phyloP scores from a whole-genome alignment of 805 yeast species.

The Phaffomyces opuntiae region DNA sequence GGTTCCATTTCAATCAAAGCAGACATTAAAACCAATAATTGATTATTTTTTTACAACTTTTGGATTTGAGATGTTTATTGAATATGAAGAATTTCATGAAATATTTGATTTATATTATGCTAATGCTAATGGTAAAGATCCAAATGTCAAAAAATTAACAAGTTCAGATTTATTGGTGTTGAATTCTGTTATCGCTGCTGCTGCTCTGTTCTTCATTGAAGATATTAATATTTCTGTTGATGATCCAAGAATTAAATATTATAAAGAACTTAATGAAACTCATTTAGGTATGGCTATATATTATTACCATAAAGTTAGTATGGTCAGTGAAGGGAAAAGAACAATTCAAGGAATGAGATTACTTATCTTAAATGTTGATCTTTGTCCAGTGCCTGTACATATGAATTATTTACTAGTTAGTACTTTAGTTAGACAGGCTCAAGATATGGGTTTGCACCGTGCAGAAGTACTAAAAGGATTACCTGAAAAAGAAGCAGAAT shows the following conservation, averaged over 20 bases:
- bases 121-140: slow-evolving; percentile 2
- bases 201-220: slow-evolving; percentile 7
- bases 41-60: slow-evolving; percentile 8
- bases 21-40: slow-evolving; percentile 14
- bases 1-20: slow-evolving; percentile 26
- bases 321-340: slow-evolving; percentile 43
- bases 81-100: slow-evolving; percentile 11
- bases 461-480: slow-evolving; percentile 35
- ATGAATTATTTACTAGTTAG: slow-evolving; percentile 35
- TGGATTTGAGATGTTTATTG: slow-evolving; percentile 7
- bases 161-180: slow-evolving; percentile 29
- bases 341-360: slow-evolving; percentile 48
- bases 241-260: slow-evolving; percentile 12
- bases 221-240: background rate
- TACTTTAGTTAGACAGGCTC: slow-evolving; percentile 46
- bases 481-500: slow-evolving; percentile 28
- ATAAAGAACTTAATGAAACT: slow-evolving; percentile 23
- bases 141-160: slow-evolving; percentile 7
- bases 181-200: slow-evolving; percentile 24
- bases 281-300: slow-evolving; percentile 36
- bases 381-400: slow-evolving; percentile 30
- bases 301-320: slow-evolving; percentile 45
- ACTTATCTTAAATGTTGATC: slow-evolving; percentile 32
- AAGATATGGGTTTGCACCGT: slow-evolving; percentile 51
- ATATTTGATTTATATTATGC: slow-evolving; percentile 17